A percentile compares a stretch with the other conserved stretches of the same genome.
These are phyloP conservation scores for Tylopilus plumbeoviolaceoides DNA, from an alignment of 768 basidiomycete species.

Conservation along the genomic window DNA sequence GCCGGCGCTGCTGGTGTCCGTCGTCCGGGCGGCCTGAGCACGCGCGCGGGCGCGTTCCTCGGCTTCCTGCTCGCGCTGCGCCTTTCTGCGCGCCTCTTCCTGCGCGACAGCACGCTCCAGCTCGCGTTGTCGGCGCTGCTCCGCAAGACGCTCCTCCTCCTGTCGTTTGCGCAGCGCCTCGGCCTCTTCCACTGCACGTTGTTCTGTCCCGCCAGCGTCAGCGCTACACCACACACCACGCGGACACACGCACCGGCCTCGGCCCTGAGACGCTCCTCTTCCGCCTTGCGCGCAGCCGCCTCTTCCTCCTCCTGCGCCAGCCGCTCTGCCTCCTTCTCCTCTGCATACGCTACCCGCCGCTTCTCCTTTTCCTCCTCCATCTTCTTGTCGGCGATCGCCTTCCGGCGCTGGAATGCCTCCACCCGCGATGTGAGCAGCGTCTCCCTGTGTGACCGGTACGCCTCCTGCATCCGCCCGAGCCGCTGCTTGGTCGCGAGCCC, in stretches of 20 bases:
- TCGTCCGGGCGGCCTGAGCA: constrained; percentile 26
- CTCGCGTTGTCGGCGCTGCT: constrained; percentile 50
- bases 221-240: background rate
- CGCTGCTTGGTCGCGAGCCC: constrained; percentile 74
- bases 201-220: constrained; percentile 35
- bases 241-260: constrained; percentile 47
- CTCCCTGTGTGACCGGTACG: constrained; percentile 55
- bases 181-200: constrained; percentile 54
- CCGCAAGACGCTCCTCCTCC: constrained; percentile 54
- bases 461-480: constrained; percentile 66
- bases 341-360: constrained; percentile 56
- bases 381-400: constrained; percentile 52
- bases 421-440: constrained; percentile 53
- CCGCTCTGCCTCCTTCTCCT: constrained; percentile 49
- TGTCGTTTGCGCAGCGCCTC: constrained; percentile 51
- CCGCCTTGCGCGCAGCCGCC: constrained; percentile 18
- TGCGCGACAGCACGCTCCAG: constrained; percentile 45
- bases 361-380: constrained; percentile 83
- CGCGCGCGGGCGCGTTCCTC: constrained; percentile 41
- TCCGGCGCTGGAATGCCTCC: constrained; percentile 61
- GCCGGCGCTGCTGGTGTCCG: background rate
- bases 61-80: constrained; percentile 70
- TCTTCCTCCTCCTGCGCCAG: constrained; percentile 25
- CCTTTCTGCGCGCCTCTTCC: constrained; percentile 56
- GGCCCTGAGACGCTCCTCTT: constrained; percentile 41